phyloP scores from a whole-genome alignment of 2,329 filamentous ascomycete species.

The Claviceps purpurea region DNA sequence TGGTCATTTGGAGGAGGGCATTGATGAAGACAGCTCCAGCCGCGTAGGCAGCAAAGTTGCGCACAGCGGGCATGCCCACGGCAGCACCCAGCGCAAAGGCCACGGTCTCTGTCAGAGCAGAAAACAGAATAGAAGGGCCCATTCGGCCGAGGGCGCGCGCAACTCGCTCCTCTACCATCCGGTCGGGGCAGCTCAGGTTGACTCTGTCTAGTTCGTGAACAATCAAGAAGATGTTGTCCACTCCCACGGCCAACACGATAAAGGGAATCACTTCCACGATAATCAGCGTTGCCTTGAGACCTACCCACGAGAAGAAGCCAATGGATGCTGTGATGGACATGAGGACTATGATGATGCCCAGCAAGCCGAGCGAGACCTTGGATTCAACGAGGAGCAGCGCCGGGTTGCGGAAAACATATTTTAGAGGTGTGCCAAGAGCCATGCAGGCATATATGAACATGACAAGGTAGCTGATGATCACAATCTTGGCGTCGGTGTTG shows the following conservation, averaged over 20 bases:
- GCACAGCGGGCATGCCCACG: conserved; percentile 94
- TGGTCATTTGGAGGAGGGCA: conserved; percentile 88
- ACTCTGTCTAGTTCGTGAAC: conserved; percentile 96
- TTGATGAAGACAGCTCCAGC: conserved; percentile 96
- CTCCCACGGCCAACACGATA: conserved; percentile 86
- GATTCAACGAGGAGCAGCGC: conserved; percentile 81
- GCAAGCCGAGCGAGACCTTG: conserved; percentile 90
- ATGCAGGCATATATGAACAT: conserved; percentile 98
- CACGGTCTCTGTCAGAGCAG: conserved; percentile 85
- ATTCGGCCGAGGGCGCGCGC: conserved; percentile 85
- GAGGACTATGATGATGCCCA: conserved; percentile 86
- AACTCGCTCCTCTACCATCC: conserved; percentile 73
- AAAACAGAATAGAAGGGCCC: conserved; percentile 91
- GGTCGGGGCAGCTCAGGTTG: conserved; percentile 82
- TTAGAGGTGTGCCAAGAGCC: conserved; percentile 74
- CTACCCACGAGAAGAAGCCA: conserved; percentile 81
- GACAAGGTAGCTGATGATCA: conserved; percentile 91
- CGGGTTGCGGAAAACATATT: conserved; percentile 68
- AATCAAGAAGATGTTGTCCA: conserved; percentile 98
- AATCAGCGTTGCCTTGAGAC: conserved; percentile 89
- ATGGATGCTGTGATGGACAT: conserved; percentile 97
- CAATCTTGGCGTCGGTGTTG: conserved; percentile 95
- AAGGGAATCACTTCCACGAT: conserved; percentile 98
- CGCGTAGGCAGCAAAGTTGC: conserved; percentile 94
- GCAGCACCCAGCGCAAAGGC: conserved; percentile 87